phyloP scores from a whole-genome alignment of 2,329 filamentous ascomycete genomes.

The Phymatotrichopsis omnivora region DNA sequence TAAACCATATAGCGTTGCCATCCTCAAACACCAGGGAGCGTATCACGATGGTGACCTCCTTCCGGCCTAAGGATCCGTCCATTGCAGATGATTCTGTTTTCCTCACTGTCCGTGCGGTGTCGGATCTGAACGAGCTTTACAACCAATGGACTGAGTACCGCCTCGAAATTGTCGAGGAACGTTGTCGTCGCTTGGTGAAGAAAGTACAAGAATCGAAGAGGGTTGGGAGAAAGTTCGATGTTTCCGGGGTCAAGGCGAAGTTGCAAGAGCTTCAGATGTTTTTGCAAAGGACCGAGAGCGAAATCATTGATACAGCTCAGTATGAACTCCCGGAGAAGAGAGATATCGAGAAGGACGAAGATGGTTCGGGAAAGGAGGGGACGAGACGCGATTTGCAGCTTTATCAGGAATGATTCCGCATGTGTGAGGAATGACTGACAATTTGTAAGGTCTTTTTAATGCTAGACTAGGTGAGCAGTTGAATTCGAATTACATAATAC shows the following conservation, averaged over 20 bases:
- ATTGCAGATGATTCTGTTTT: conserved; percentile 38
- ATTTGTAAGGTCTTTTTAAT: no score
- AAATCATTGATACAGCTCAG: conserved; percentile 34
- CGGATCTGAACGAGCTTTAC: conserved; percentile 36
- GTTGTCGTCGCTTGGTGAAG: conserved; percentile 34
- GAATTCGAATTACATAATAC: no score
- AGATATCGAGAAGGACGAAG: conserved; percentile 28
- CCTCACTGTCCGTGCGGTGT: conserved; percentile 35
- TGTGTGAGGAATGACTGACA: no score
- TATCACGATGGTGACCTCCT: conserved; percentile 42
- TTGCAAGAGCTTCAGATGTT: conserved; percentile 34
- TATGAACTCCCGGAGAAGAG: conserved; percentile 31
- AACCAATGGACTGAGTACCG: conserved; percentile 37
- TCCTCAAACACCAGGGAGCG: conserved; percentile 39
- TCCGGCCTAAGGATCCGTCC: conserved; percentile 37
- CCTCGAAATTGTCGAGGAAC: conserved; percentile 36
- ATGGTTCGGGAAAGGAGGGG: conserved; percentile 1
- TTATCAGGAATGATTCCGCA: no score
- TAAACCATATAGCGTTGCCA: conserved; percentile 39
- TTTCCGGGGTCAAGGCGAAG: conserved; percentile 32
- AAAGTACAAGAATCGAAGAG: conserved; percentile 31
- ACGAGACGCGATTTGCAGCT: conserved; percentile 5
- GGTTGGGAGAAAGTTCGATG: conserved; percentile 23
- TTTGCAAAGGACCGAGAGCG: conserved; percentile 9
- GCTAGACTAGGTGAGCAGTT: no score